Evolutionary conservation across 2,329 filamentous ascomycete genomes (phyloP).

Genomic region (Myriangium duriaei): DNA sequence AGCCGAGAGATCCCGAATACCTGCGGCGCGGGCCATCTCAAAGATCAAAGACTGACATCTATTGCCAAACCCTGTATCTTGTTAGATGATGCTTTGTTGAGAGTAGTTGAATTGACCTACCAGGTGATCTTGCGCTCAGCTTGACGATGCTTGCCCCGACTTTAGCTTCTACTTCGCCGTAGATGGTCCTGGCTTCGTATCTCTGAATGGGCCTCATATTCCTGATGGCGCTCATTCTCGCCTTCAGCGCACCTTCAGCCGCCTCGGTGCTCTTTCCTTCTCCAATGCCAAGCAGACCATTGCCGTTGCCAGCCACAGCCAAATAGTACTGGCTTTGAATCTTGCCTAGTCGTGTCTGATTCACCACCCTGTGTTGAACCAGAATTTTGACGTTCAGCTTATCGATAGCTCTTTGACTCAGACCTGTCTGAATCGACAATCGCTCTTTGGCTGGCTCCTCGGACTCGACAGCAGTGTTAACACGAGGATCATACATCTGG

Average conservation of each 20-base stretch:
- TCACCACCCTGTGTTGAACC: conserved; percentile 61
- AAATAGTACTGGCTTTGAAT: conserved; percentile 64
- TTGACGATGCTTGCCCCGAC: conserved; percentile 77
- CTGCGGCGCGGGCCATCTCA: conserved; percentile 79
- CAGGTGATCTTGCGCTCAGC: conserved; percentile 72
- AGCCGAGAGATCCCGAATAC: conserved; percentile 77
- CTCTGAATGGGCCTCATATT: conserved; percentile 88
- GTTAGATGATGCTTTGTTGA: conserved; percentile 1
- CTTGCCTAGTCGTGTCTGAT: conserved; percentile 96
- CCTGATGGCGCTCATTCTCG: conserved; percentile 67
- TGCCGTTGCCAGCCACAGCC: conserved; percentile 72
- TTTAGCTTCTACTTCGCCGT: conserved; percentile 71
- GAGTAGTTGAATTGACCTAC: conserved; percentile 42
- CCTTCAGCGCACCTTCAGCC: conserved; percentile 55
- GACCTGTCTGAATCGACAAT: conserved; percentile 46
- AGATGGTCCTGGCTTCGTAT: conserved; percentile 89
- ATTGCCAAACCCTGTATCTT: conserved; percentile 68
- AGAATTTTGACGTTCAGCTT: conserved; percentile 57
- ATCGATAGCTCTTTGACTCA: conserved; percentile 34
- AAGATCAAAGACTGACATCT: conserved; percentile 85
- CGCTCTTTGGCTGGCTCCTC: conserved; percentile 35
- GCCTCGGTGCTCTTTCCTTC: conserved; percentile 76
- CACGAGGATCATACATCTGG: conserved; percentile 28
- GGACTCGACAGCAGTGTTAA: conserved; percentile 23
- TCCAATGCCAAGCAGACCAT: conserved; percentile 77